These are phyloP conservation scores for Umbilicaria muhlenbergii DNA, from an alignment of 495 filamentous ascomycete genomes.

Conservation along the genomic window DNA sequence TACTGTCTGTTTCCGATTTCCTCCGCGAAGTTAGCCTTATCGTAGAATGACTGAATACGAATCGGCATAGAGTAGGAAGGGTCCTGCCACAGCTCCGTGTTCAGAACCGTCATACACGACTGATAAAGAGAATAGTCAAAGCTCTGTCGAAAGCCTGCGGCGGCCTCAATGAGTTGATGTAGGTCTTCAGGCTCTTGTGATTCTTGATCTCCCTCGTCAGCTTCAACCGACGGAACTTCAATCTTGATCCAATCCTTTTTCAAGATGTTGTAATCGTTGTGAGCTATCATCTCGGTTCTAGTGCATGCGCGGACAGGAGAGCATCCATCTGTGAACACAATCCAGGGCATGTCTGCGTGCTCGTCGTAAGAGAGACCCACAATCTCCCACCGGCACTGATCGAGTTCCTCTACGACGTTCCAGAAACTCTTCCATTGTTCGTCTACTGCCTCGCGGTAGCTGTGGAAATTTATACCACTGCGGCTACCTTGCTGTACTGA, in stretches of 20 bases:
- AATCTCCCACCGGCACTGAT: conserved; percentile 68
- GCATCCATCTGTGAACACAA: conserved; percentile 63
- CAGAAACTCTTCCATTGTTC: conserved; percentile 84
- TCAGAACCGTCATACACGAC: conserved; percentile 40
- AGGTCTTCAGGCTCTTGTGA: conserved; percentile 12
- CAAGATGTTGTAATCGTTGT: conserved; percentile 16
- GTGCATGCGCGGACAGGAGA: conserved; percentile 67
- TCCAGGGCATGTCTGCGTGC: conserved; percentile 58
- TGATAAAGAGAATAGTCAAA: conserved; percentile 49
- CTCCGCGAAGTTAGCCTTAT: conserved; percentile 54
- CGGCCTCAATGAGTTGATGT: conserved; percentile 39
- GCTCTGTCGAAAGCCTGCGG: conserved; percentile 35
- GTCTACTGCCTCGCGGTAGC: conserved; percentile 53
- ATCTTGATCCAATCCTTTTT: conserved; percentile 1
- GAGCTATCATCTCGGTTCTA: conserved; percentile 49
- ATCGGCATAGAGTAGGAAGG: conserved; percentile 47
- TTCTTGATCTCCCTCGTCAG: conserved; percentile 1
- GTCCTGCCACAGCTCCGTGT: conserved; percentile 55
- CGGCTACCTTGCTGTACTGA: conserved; percentile 43
- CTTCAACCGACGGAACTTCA: conserved; percentile 10
- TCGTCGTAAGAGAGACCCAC: conserved; percentile 61
- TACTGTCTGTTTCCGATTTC: conserved; percentile 60
- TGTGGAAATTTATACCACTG: conserved; percentile 50
- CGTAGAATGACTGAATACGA: conserved; percentile 54
- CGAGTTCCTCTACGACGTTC: conserved; percentile 68